Conservation (phyloP, 1,284 basidiomycete species). For the Tilletia indica region DNA sequence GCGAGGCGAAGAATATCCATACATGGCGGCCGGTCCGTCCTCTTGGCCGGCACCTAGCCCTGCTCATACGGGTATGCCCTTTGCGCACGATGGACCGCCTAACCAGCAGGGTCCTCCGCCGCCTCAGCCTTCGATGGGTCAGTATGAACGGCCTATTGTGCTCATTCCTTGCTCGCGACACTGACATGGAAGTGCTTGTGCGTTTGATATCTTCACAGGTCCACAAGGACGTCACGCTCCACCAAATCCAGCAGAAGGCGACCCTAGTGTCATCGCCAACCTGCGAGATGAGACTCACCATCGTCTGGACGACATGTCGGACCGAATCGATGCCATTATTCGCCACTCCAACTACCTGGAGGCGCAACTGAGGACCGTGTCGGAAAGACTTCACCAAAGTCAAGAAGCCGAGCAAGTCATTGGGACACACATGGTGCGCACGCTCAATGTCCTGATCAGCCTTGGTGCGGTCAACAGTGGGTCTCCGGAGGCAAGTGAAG, state of each 20-base stretch:
- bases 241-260: conserved; percentile 13
- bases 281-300: neutral
- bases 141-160: neutral
- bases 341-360: conserved; percentile 49
- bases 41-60: neutral
- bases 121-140: neutral
- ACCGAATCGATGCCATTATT: conserved; percentile 50
- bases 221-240: neutral
- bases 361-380: conserved; percentile 37
- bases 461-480: neutral
- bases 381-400: conserved; percentile 30
- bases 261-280: neutral
- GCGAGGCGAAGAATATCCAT: conserved; percentile 3
- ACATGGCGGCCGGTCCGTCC: neutral
- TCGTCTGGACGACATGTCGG: conserved; percentile 44
- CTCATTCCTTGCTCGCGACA: too few relatives aligned
- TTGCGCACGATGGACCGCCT: neutral
- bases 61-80: conserved; percentile 8
- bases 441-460: conserved; percentile 5
- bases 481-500: neutral
- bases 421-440: neutral
- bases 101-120: neutral
- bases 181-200: too few relatives aligned
- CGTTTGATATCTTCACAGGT: neutral
- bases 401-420: conserved; percentile 11